phyloP scores from a whole-genome alignment of 495 filamentous ascomycete species.

The Endocarpon pusillum region DNA sequence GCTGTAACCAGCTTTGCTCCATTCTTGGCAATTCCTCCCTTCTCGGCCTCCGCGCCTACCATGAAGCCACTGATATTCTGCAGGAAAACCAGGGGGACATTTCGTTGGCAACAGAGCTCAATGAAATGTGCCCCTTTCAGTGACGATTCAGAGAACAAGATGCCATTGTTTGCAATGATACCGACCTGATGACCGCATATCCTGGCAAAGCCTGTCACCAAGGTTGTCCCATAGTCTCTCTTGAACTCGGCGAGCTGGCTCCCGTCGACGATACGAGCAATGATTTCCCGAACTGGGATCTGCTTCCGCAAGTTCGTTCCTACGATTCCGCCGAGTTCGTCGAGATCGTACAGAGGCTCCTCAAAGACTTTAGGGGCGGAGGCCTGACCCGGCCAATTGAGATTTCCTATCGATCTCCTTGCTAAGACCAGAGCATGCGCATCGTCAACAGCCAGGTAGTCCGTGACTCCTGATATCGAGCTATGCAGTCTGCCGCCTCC shows the following conservation, averaged over 20 bases:
- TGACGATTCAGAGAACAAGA: conserved; percentile 80
- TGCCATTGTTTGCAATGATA: conserved; percentile 93
- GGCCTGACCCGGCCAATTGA: conserved; percentile 52
- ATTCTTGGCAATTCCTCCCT: conserved; percentile 93
- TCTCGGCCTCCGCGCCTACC: conserved; percentile 86
- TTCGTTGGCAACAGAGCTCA: conserved; percentile 83
- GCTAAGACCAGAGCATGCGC: conserved; percentile 84
- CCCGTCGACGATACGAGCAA: conserved; percentile 86
- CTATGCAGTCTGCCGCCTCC: conserved; percentile 88
- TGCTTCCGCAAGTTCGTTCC: conserved; percentile 74
- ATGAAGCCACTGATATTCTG: conserved; percentile 98
- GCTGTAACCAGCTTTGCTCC: conserved; percentile 94
- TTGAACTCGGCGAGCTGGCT: conserved; percentile 90
- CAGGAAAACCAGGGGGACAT: conserved; percentile 78
- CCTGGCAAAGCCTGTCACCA: conserved; percentile 81
- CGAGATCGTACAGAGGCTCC: conserved; percentile 68
- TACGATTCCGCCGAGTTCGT: conserved; percentile 74
- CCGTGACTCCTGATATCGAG: conserved; percentile 82
- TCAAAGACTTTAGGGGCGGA: conserved; percentile 18
- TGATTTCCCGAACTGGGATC: conserved; percentile 75
- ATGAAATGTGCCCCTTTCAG: conserved; percentile 97
- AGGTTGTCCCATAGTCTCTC: conserved; percentile 71
- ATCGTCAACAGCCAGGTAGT: conserved; percentile 90
- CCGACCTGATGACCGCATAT: conserved; percentile 88
- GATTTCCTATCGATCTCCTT: conserved; percentile 64